phyloP scores from a whole-genome alignment of 441 rosid genomes.

The Erodium texanum region DNA sequence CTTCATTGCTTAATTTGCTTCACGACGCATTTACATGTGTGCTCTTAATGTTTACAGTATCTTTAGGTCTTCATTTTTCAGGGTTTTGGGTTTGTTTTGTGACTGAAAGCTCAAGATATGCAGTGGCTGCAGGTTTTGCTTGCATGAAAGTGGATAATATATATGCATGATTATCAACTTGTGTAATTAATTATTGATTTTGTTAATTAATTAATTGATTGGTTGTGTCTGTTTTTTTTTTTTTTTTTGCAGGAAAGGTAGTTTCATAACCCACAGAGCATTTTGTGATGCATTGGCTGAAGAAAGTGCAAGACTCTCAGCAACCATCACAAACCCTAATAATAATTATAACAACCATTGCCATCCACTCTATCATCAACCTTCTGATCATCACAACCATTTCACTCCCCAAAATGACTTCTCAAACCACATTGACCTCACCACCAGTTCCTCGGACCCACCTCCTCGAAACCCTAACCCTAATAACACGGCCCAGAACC shows the following conservation, averaged over 20 bases:
- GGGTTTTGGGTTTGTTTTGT: not conserved
- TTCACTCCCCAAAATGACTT: not conserved
- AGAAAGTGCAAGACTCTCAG: conserved; percentile 7
- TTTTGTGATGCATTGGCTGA: conserved; percentile 7
- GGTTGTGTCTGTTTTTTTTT: not conserved
- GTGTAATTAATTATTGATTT: not conserved
- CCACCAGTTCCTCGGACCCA: not conserved
- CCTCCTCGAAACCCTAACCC: conserved; percentile 7
- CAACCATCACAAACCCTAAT: not conserved
- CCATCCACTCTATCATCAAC: not conserved
- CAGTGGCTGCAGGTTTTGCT: too few species aligned
- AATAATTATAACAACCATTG: not conserved
- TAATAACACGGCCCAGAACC: not conserved
- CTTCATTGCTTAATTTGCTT: not conserved
- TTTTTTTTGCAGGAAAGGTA: not conserved
- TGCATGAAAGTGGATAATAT: not conserved
- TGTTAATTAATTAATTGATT: not conserved
- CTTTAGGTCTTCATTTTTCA: not conserved
- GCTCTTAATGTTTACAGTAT: not conserved
- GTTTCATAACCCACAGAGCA: conserved; percentile 7
- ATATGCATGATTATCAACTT: not conserved
- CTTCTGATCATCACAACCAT: not conserved
- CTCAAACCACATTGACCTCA: not conserved
- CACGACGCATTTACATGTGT: not conserved
- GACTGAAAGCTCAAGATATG: not conserved